Evolutionary conservation across 495 filamentous ascomycete species (phyloP).

Genomic region (Aspergillus avenaceus): DNA sequence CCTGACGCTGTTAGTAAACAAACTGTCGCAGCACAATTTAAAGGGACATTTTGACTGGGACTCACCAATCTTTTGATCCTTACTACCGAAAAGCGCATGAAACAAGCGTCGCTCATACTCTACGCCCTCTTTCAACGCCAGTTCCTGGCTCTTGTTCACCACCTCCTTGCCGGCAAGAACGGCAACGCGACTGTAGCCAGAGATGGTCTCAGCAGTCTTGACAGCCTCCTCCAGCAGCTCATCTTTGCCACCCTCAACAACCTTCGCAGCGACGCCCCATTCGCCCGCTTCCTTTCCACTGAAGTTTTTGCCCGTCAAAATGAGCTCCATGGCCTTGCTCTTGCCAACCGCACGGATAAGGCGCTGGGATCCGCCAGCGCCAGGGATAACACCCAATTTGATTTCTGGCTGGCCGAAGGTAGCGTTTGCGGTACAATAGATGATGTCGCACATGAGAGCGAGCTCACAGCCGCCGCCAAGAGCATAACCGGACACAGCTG

Average conservation of each 20-base stretch:
- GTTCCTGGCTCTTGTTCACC: conserved; percentile 93
- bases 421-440: conserved; percentile 80
- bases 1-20: conserved; percentile 38
- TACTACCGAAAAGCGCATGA: conserved; percentile 84
- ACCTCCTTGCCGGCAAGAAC: conserved; percentile 95
- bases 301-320: conserved; percentile 82
- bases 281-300: conserved; percentile 73
- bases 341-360: conserved; percentile 86
- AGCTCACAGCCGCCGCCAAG: conserved; percentile 95
- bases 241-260: conserved; percentile 72
- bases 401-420: conserved; percentile 97
- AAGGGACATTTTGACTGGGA: conserved; percentile 5
- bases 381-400: conserved; percentile 87
- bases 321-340: conserved; percentile 86
- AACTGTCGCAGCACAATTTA: not conserved
- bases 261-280: conserved; percentile 85
- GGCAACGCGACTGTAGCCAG: conserved; percentile 71
- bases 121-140: conserved; percentile 79
- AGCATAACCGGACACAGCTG: conserved; percentile 90
- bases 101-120: conserved; percentile 93
- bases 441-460: conserved; percentile 93
- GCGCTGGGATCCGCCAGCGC: conserved; percentile 88
- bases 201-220: conserved; percentile 84
- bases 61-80: conserved; percentile 92
- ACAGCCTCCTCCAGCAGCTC: conserved; percentile 74